These are phyloP conservation scores for Saturnispora gosingensis DNA, from an alignment of 805 yeast species.

Conservation along the genomic window DNA sequence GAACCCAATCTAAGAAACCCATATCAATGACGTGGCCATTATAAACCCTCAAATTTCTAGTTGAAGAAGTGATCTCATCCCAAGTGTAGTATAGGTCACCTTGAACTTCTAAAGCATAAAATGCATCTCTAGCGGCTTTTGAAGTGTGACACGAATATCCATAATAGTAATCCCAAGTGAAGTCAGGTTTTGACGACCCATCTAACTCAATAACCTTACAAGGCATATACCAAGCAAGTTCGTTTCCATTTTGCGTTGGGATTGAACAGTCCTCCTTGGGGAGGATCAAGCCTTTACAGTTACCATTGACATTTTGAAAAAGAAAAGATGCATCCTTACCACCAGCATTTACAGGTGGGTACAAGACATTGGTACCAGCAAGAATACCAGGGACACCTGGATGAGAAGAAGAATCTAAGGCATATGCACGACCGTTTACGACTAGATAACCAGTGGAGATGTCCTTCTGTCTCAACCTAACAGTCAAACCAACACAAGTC, in stretches of 20 bases:
- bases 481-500: conserved; percentile 47
- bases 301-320: conserved; percentile 87
- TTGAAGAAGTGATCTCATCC: conserved; percentile 66
- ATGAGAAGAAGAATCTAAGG: conserved; percentile 57
- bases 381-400: conserved; percentile 76
- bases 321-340: conserved; percentile 77
- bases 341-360: conserved; percentile 83
- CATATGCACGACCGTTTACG: conserved; percentile 76
- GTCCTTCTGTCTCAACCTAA: conserved; percentile 52
- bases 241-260: conserved; percentile 47
- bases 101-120: conserved; percentile 44
- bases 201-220: conserved; percentile 64
- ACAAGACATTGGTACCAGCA: conserved; percentile 60
- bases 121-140: conserved; percentile 55
- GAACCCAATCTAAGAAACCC: conserved; percentile 67
- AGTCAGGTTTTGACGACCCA: conserved; percentile 62
- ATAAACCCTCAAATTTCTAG: conserved; percentile 76
- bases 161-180: conserved; percentile 51
- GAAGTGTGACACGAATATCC: conserved; percentile 94
- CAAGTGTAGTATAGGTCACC: conserved; percentile 85
- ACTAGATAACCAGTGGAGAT: conserved; percentile 54
- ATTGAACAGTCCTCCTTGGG: conserved; percentile 65
- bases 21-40: conserved; percentile 85
- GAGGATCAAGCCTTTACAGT: conserved; percentile 68
- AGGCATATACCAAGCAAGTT: conserved; percentile 94